These are phyloP conservation scores for Exsudoporus frostii DNA, from an alignment of 768 basidiomycete species.

Conservation along the genomic window DNA sequence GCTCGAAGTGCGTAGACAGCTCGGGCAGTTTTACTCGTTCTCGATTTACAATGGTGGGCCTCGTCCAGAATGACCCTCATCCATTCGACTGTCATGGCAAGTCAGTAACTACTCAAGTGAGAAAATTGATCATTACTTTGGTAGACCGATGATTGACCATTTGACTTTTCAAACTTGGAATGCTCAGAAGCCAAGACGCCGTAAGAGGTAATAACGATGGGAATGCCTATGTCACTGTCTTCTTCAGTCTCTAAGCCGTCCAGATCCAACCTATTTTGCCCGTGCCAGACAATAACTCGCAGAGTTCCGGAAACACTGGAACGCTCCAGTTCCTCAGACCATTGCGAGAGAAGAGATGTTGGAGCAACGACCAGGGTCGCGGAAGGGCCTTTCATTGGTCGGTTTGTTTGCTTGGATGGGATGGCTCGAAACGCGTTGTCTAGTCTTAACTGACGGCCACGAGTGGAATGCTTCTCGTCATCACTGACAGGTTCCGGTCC, in stretches of 20 bases:
- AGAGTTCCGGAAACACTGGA: constrained; percentile 71
- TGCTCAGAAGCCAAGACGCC: constrained; percentile 90
- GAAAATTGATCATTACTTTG: constrained; percentile 49
- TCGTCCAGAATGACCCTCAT: constrained; percentile 85
- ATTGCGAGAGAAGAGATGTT: constrained; percentile 86
- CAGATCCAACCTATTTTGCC: constrained; percentile 76
- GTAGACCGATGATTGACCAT: constrained; percentile 56
- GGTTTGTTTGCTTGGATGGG: constrained; percentile 30
- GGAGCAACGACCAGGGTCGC: constrained; percentile 92
- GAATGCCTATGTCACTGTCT: constrained; percentile 50
- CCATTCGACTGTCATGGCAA: constrained; percentile 60
- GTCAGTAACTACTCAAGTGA: constrained; percentile 5
- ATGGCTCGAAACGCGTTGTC: constrained; percentile 59
- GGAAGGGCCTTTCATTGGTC: constrained; percentile 34
- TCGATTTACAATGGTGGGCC: constrained; percentile 92
- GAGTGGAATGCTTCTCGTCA: constrained; percentile 31
- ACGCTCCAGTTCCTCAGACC: constrained; percentile 89
- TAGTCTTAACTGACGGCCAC: constrained; percentile 57
- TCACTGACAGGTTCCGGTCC: constrained; percentile 40
- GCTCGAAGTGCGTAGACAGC: constrained; percentile 84
- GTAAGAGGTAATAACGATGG: constrained; percentile 90
- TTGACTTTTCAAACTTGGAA: constrained; percentile 60
- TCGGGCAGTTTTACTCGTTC: constrained; percentile 82
- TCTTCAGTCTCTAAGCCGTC: constrained; percentile 56
- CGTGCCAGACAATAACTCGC: constrained; percentile 79